These are phyloP conservation scores for Ophiostoma ulmi DNA, from an alignment of 2,329 filamentous ascomycete species.

Conservation along the genomic window DNA sequence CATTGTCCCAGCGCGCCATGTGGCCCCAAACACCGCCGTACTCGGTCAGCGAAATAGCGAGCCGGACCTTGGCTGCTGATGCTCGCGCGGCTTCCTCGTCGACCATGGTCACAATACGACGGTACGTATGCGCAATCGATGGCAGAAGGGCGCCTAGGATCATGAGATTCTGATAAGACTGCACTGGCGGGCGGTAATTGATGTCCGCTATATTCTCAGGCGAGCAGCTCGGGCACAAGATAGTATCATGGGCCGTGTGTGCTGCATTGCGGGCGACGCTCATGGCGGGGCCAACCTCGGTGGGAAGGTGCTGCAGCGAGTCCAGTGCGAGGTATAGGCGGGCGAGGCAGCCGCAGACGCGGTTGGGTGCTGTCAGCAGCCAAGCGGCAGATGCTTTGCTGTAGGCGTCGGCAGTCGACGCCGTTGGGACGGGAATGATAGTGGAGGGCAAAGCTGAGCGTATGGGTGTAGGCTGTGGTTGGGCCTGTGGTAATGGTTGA, in stretches of 20 bases:
- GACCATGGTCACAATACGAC: slow-evolving; percentile 49
- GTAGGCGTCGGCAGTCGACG: slow-evolving; percentile 13
- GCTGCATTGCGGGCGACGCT: slow-evolving; percentile 45
- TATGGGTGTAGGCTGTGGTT: background rate
- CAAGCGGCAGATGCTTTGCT: slow-evolving; percentile 21
- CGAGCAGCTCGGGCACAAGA: slow-evolving; percentile 49
- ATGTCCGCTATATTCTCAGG: slow-evolving; percentile 36
- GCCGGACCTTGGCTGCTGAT: slow-evolving; percentile 37
- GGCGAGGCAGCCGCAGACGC: slow-evolving; percentile 45
- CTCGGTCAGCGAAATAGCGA: slow-evolving; percentile 43
- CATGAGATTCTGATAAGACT: slow-evolving; percentile 55
- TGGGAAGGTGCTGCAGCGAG: slow-evolving; percentile 45
- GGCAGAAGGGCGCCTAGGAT: slow-evolving; percentile 54
- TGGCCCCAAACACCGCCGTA: slow-evolving; percentile 48
- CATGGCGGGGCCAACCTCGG: slow-evolving; percentile 44
- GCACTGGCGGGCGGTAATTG: slow-evolving; percentile 39
- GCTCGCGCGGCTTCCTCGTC: slow-evolving; percentile 48
- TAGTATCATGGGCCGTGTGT: slow-evolving; percentile 46
- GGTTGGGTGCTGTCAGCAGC: slow-evolving; percentile 24
- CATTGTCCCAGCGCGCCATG: slow-evolving; percentile 29
- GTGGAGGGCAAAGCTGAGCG: background rate
- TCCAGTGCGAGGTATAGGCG: slow-evolving; percentile 48
- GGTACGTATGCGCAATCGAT: slow-evolving; percentile 54
- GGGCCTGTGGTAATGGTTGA: background rate
- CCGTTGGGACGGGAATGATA: background rate